Evolutionary conservation across 1,284 basidiomycete species (phyloP).

Genomic region (Melampsora americana): DNA sequence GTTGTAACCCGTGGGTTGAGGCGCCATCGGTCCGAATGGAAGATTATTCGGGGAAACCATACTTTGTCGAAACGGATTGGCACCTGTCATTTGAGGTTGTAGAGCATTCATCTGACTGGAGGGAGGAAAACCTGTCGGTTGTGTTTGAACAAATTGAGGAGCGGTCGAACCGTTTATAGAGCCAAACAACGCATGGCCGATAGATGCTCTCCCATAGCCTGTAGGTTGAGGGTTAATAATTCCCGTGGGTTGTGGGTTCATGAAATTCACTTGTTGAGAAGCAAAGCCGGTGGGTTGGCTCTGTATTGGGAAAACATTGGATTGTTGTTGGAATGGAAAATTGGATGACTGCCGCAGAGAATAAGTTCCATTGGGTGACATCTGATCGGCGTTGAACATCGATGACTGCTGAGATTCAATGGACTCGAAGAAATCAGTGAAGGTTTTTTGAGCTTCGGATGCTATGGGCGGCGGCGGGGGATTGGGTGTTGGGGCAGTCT

Average conservation of each 20-base stretch:
- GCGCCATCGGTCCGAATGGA: constrained; percentile 58
- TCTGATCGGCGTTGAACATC: constrained; percentile 66
- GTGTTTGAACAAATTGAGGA: constrained; percentile 49
- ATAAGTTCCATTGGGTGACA: constrained; percentile 31
- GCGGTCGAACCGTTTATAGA: constrained; percentile 58
- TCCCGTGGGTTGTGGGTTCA: constrained; percentile 55
- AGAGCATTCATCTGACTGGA: constrained; percentile 62
- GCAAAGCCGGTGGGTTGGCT: constrained; percentile 47
- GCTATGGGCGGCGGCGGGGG: constrained; percentile 45
- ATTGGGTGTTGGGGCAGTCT: constrained; percentile 29
- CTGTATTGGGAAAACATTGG: background rate
- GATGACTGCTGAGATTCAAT: constrained; percentile 78
- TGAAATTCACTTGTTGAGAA: background rate
- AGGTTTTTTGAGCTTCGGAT: constrained; percentile 56
- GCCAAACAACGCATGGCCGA: constrained; percentile 62
- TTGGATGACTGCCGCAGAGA: constrained; percentile 27
- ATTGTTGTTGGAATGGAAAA: constrained; percentile 44
- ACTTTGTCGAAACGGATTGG: constrained; percentile 58
- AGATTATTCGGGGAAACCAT: constrained; percentile 59
- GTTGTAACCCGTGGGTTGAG: constrained; percentile 33
- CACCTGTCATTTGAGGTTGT: constrained; percentile 69
- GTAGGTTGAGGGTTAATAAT: constrained; percentile 58
- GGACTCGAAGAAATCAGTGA: constrained; percentile 84
- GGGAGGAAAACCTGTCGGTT: constrained; percentile 54
- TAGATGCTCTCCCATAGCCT: constrained; percentile 56